phyloP scores from a whole-genome alignment of 2,329 filamentous ascomycete species.

The Tolypocladium cylindrosporum region DNA sequence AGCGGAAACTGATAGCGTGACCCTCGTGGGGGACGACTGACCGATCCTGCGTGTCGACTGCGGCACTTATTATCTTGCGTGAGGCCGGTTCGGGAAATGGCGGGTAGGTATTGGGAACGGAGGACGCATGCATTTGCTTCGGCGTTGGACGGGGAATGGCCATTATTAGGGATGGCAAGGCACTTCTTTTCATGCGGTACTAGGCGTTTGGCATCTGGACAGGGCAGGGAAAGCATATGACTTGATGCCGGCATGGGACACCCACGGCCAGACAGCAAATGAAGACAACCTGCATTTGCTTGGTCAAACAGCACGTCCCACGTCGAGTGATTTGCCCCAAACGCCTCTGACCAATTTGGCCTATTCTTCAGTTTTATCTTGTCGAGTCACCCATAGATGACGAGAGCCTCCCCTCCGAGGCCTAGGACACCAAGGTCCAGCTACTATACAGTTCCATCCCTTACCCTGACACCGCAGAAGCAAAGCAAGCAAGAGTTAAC shows the following conservation, averaged over 20 bases:
- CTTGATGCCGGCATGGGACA: background rate
- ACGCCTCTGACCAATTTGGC: no score
- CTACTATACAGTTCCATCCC: background rate
- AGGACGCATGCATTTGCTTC: background rate
- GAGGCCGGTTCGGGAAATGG: background rate
- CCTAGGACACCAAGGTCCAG: background rate
- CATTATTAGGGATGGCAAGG: background rate
- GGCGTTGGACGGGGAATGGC: background rate
- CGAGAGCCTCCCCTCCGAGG: background rate
- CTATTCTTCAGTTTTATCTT: background rate
- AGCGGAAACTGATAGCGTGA: slow-evolving; percentile 32
- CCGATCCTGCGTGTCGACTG: background rate
- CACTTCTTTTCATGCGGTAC: background rate
- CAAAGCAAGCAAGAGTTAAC: background rate
- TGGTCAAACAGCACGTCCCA: background rate
- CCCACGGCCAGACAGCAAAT: background rate
- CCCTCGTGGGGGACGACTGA: background rate
- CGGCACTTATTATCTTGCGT: no score
- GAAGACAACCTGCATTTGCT: background rate
- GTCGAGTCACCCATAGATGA: background rate
- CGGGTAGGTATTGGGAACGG: background rate
- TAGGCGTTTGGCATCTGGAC: background rate
- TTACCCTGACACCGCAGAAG: background rate
- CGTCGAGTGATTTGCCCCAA: no score
- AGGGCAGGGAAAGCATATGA: background rate